A percentile compares a stretch with the other conserved stretches of the same genome.
Evolutionary conservation across 129 eudicot species (phyloP).

Genomic region (Arctium lappa): DNA sequence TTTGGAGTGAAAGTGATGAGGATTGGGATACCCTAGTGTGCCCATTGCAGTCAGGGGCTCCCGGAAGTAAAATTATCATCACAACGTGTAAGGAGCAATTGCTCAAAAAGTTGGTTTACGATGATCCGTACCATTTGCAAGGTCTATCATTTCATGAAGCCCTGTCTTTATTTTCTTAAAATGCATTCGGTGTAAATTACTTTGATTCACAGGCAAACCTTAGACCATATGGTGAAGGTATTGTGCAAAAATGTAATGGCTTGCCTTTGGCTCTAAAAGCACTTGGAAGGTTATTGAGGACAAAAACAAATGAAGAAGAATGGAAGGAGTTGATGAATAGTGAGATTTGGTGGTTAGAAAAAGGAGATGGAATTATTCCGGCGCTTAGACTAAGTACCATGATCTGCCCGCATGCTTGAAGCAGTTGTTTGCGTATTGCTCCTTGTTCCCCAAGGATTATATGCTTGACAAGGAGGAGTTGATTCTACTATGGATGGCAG

Average conservation of each 20-base stretch:
- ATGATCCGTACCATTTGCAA: constrained; percentile 11
- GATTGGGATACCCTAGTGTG: constrained; percentile 30
- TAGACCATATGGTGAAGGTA: constrained; percentile 12
- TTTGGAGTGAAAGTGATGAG: constrained; percentile 34
- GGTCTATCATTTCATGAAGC: constrained; percentile 16
- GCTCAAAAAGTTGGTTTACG: constrained; percentile 17
- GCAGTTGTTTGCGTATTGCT: constrained; percentile 34
- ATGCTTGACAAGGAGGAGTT: constrained; percentile 22
- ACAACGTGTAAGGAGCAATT: constrained; percentile 33
- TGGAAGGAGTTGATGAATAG: neutral
- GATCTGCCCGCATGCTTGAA: constrained; percentile 32
- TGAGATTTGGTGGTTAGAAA: neutral
- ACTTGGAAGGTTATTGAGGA: constrained; percentile 24
- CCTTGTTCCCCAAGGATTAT: constrained; percentile 38
- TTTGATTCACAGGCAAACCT: constrained; percentile 11
- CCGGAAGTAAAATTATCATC: constrained; percentile 40
- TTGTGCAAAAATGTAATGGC: constrained; percentile 25
- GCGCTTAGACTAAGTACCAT: constrained; percentile 38
- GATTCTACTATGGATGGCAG: constrained; percentile 32
- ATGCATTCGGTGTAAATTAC: constrained; percentile 25
- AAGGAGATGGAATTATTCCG: constrained; percentile 12
- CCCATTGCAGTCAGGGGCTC: constrained; percentile 23
- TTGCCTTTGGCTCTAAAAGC: constrained; percentile 30
- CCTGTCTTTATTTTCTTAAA: constrained; percentile 24
- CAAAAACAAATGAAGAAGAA: neutral